Evolutionary conservation across 768 basidiomycete genomes (phyloP).

Genomic region (Scleroderma bovista): DNA sequence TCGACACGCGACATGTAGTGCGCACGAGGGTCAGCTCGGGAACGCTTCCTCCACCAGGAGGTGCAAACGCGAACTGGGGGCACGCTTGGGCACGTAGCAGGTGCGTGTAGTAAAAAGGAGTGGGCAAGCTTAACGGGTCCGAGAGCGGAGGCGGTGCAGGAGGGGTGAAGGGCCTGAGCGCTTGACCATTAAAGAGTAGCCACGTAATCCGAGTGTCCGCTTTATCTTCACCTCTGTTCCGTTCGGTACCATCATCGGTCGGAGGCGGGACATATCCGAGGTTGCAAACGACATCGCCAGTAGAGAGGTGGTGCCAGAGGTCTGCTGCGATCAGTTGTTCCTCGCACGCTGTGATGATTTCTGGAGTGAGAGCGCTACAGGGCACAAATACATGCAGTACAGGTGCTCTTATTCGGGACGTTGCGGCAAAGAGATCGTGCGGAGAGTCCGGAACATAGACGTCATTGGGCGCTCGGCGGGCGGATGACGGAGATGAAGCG

Average conservation of each 20-base stretch:
- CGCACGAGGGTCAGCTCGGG: slow-evolving; percentile 46
- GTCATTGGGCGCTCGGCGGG: slow-evolving; percentile 4
- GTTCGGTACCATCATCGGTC: slow-evolving; percentile 21
- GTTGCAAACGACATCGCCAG: slow-evolving; percentile 76
- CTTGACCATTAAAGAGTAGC: slow-evolving; percentile 68
- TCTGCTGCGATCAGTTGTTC: slow-evolving; percentile 61
- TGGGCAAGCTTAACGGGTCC: slow-evolving; percentile 59
- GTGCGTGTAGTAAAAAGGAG: slow-evolving; percentile 74
- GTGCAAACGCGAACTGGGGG: slow-evolving; percentile 23
- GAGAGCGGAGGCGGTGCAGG: slow-evolving; percentile 45
- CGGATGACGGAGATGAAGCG: slow-evolving; percentile 2
- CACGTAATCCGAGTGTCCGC: slow-evolving; percentile 39
- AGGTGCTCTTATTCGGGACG: slow-evolving; percentile 61
- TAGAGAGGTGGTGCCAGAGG: slow-evolving; percentile 71
- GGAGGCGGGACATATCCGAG: slow-evolving; percentile 65
- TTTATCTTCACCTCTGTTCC: slow-evolving; percentile 12
- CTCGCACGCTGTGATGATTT: slow-evolving; percentile 53
- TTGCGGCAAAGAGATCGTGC: slow-evolving; percentile 61
- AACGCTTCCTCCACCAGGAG: slow-evolving; percentile 27
- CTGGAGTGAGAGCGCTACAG: slow-evolving; percentile 45
- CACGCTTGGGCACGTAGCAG: slow-evolving; percentile 39
- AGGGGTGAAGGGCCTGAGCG: slow-evolving; percentile 56
- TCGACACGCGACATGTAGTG: slow-evolving; percentile 38
- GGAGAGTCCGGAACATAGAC: slow-evolving; percentile 30
- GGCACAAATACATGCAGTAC: slow-evolving; percentile 73